Conservation (phyloP, 1,284 basidiomycete species). For the Veloboletus limbatus region DNA sequence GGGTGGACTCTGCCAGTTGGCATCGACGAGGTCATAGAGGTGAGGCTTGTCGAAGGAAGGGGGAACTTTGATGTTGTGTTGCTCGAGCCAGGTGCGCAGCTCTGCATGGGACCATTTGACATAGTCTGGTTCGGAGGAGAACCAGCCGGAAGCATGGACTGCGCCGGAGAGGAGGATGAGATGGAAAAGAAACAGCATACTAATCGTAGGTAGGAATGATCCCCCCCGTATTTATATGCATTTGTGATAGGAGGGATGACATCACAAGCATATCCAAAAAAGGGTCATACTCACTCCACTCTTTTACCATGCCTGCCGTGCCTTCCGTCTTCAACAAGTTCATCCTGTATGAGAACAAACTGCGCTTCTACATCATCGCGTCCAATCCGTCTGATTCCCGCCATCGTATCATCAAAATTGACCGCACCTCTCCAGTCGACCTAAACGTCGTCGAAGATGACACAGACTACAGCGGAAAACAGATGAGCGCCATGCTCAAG, state of each 20-base stretch:
- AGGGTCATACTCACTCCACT: no score
- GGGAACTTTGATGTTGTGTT: constrained; percentile 64
- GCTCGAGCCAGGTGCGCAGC: constrained; percentile 68
- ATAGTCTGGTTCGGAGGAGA: constrained; percentile 44
- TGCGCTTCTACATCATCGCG: constrained; percentile 86
- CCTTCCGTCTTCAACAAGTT: constrained; percentile 75
- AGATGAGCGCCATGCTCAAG: constrained; percentile 87
- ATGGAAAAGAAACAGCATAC: constrained; percentile 11
- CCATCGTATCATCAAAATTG: constrained; percentile 89
- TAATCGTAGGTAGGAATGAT: no score
- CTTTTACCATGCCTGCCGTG: neutral
- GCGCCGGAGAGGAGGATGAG: constrained; percentile 17
- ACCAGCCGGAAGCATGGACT: constrained; percentile 27
- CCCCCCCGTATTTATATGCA: neutral
- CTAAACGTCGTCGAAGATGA: constrained; percentile 83
- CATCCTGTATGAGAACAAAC: constrained; percentile 86
- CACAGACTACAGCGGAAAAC: constrained; percentile 81
- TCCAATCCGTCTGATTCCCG: constrained; percentile 82
- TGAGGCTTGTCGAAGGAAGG: constrained; percentile 44
- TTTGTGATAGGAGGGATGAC: constrained; percentile 23
- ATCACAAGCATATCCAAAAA: constrained; percentile 18
- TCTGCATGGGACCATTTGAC: constrained; percentile 61
- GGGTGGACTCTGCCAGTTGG: constrained; percentile 60
- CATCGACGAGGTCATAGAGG: constrained; percentile 55
- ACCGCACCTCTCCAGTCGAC: constrained; percentile 75